Evolutionary conservation across 2,329 filamentous ascomycete genomes (phyloP).

Genomic region (Penicillium hordei): DNA sequence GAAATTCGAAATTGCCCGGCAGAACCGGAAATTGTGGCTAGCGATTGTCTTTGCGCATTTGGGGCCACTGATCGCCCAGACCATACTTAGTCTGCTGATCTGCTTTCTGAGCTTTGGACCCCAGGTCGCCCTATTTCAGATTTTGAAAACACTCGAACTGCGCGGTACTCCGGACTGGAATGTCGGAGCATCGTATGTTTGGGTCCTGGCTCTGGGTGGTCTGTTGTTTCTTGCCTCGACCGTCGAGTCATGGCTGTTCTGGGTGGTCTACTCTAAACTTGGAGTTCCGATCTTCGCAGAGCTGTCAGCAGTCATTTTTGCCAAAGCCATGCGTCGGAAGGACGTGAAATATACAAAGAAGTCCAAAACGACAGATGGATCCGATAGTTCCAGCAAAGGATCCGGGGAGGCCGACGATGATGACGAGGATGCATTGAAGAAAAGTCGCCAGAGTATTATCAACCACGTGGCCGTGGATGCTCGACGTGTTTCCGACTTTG

Average conservation of each 20-base stretch:
- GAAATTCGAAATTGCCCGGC: conserved; percentile 40
- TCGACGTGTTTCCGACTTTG: conserved; percentile 67
- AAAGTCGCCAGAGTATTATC: conserved; percentile 67
- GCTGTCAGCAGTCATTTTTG: conserved; percentile 70
- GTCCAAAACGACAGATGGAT: conserved; percentile 42
- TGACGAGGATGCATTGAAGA: conserved; percentile 49
- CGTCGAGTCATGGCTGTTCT: conserved; percentile 66
- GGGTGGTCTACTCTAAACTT: conserved; percentile 64
- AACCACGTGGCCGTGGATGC: conserved; percentile 78
- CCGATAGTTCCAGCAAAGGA: conserved; percentile 12
- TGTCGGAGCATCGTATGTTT: conserved; percentile 61
- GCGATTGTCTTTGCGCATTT: conserved; percentile 61
- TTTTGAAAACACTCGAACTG: conserved; percentile 65
- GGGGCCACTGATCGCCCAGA: conserved; percentile 58
- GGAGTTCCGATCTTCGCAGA: conserved; percentile 68
- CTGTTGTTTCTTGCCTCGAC: conserved; percentile 57
- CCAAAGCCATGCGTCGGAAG: conserved; percentile 74
- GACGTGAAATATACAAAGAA: conserved; percentile 53
- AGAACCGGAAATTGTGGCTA: conserved; percentile 55
- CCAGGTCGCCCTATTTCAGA: conserved; percentile 65
- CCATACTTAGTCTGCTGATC: conserved; percentile 54
- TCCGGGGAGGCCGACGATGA: conserved; percentile 41
- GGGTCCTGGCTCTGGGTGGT: conserved; percentile 64
- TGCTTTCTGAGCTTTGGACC: conserved; percentile 66
- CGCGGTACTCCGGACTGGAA: conserved; percentile 48